Evolutionary conservation across 441 rosid species (phyloP).

Genomic region (Melastoma candidum): DNA sequence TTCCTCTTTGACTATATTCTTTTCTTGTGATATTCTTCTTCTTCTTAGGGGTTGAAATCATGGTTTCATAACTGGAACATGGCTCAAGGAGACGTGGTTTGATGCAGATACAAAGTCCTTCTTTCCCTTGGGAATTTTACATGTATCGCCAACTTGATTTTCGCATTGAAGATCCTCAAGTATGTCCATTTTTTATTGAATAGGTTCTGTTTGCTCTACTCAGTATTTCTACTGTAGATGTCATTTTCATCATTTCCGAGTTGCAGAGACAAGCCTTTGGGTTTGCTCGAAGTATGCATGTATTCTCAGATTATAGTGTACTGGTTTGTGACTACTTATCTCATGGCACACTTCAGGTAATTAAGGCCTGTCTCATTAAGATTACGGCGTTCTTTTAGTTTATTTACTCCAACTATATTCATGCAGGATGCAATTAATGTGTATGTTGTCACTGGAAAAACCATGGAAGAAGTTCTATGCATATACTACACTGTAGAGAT

Average conservation of each 20-base stretch:
- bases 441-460: slow-evolving; percentile 51
- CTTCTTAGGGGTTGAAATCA: neutral
- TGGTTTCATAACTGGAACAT: neutral
- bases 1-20: slow-evolving; percentile 7
- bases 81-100: slow-evolving; percentile 7
- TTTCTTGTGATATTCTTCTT: neutral
- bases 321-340: slow-evolving; percentile 76
- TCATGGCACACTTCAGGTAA: slow-evolving; percentile 82
- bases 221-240: neutral
- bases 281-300: slow-evolving; percentile 59
- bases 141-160: slow-evolving; percentile 86
- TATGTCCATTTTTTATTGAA: slow-evolving; percentile 20
- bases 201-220: slow-evolving; percentile 11
- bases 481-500: slow-evolving; percentile 85
- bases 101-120: slow-evolving; percentile 77
- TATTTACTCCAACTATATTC: neutral
- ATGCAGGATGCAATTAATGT: slow-evolving; percentile 89
- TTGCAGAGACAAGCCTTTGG: slow-evolving; percentile 80
- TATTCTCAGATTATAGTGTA: slow-evolving; percentile 70
- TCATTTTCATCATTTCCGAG: slow-evolving; percentile 9
- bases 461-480: slow-evolving; percentile 85
- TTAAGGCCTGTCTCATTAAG: slow-evolving; percentile 4
- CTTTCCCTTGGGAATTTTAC: slow-evolving; percentile 94
- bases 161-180: slow-evolving; percentile 54
- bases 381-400: too few species aligned